Evolutionary conservation across 805 yeast genomes (phyloP).

Genomic region (Saccharomycopsis olivae): DNA sequence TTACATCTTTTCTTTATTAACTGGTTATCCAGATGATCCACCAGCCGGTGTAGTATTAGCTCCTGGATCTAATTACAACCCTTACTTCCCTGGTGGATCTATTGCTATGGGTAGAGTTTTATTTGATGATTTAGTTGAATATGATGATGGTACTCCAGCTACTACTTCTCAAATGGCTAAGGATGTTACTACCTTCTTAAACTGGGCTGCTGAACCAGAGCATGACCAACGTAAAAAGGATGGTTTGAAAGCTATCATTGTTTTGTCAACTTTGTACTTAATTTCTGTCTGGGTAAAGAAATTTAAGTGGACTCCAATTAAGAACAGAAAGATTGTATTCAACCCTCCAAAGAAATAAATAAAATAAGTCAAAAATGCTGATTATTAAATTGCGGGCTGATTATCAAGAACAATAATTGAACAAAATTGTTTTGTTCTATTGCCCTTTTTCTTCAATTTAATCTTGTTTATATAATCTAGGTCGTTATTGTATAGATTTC

Average conservation of each 20-base stretch:
- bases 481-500: no score
- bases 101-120: constrained; percentile 99
- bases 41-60: constrained; percentile 96
- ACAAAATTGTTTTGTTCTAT: no score
- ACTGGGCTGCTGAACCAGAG: constrained; percentile 99
- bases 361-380: no score
- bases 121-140: constrained; percentile 95
- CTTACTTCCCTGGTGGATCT: constrained; percentile 99
- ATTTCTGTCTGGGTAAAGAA: constrained; percentile 86
- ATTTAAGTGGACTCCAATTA: constrained; percentile 96
- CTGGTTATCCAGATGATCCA: constrained; percentile 98
- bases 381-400: background rate
- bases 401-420: background rate
- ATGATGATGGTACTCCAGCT: constrained; percentile 98
- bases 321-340: constrained; percentile 88
- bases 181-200: constrained; percentile 90
- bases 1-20: constrained; percentile 86
- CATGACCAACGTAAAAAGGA: constrained; percentile 95
- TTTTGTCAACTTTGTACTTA: constrained; percentile 69
- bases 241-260: constrained; percentile 86
- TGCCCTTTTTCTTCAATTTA: no score
- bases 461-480: no score
- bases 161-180: constrained; percentile 99
- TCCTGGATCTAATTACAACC: constrained; percentile 94
- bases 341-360: constrained; percentile 70